Percentiles rank a stretch among this genome's conserved stretches.
These are phyloP conservation scores for Boehmeria nivea DNA, from an alignment of 306 rosid species.

Conservation along the genomic window DNA sequence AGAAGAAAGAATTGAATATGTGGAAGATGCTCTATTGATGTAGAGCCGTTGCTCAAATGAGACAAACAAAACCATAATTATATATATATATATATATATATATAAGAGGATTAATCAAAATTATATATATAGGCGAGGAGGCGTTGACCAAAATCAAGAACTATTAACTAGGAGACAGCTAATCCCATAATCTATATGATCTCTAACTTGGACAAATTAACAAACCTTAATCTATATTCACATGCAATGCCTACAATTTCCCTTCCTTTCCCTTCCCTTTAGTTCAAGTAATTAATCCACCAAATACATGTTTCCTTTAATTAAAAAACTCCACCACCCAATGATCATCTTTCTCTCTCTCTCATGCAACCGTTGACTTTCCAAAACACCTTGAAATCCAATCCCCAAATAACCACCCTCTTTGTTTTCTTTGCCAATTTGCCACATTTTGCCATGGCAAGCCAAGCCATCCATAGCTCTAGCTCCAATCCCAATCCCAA, in stretches of 20 bases:
- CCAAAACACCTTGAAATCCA: slow-evolving; percentile 1
- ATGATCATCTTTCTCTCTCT: slow-evolving; percentile 16
- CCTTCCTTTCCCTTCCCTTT: slow-evolving; percentile 15
- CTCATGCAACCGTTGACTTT: slow-evolving; percentile 49
- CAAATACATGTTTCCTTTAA: slow-evolving; percentile 37
- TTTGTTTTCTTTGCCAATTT: neutral
- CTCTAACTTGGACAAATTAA: slow-evolving; percentile 13
- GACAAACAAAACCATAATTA: slow-evolving; percentile 4
- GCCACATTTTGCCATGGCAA: slow-evolving; percentile 25
- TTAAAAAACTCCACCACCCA: slow-evolving; percentile 34
- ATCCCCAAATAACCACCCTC: slow-evolving; percentile 24
- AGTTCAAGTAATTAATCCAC: slow-evolving; percentile 16
- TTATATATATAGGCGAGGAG: too few species aligned
- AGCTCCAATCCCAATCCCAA: slow-evolving; percentile 15
- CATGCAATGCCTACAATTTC: slow-evolving; percentile 28
- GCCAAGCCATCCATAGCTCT: slow-evolving; percentile 11
- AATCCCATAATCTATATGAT: slow-evolving; percentile 16
- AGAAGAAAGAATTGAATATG: slow-evolving; percentile 4
- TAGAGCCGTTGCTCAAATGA: slow-evolving; percentile 16
- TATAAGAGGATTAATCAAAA: neutral
- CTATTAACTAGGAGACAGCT: slow-evolving; percentile 21
- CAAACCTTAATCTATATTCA: slow-evolving; percentile 26
- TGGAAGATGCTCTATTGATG: slow-evolving; percentile 14
- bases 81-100: neutral
- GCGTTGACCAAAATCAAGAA: too few species aligned